phyloP scores from a whole-genome alignment of 106 monocot genomes.

The Alisma plantagoaquatica region DNA sequence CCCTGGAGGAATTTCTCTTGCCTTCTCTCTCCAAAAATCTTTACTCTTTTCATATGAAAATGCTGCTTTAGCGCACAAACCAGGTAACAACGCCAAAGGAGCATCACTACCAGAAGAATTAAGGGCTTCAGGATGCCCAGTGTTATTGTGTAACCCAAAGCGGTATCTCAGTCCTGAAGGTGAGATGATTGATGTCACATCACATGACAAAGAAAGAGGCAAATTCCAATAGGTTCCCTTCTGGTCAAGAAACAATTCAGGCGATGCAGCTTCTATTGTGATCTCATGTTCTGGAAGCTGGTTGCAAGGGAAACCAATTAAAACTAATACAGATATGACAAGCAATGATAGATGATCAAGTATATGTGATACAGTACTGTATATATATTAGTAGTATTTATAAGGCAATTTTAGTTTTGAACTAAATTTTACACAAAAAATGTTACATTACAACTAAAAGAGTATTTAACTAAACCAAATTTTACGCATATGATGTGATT shows the following conservation, averaged over 20 bases:
- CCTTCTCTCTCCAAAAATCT: constrained; percentile 65
- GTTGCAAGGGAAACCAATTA: neutral
- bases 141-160: constrained; percentile 66
- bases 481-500: too few species aligned
- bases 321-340: too few species aligned
- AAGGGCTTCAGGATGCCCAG: constrained; percentile 42
- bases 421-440: too few species aligned
- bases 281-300: constrained; percentile 84
- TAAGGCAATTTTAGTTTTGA: too few species aligned
- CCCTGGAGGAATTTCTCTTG: constrained; percentile 13
- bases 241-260: constrained; percentile 54
- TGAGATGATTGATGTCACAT: constrained; percentile 54
- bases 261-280: constrained; percentile 70
- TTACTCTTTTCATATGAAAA: constrained; percentile 65
- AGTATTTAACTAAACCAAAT: too few species aligned
- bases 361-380: too few species aligned
- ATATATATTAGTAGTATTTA: too few species aligned
- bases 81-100: constrained; percentile 55
- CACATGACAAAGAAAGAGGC: constrained; percentile 51
- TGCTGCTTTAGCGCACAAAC: constrained; percentile 72
- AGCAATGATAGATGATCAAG: too few species aligned
- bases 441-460: too few species aligned
- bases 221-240: constrained; percentile 78
- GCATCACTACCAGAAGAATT: constrained; percentile 20
- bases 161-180: constrained; percentile 67